Conservation (phyloP, 208 protist genomes). For the Crithidia expoeki region DNA sequence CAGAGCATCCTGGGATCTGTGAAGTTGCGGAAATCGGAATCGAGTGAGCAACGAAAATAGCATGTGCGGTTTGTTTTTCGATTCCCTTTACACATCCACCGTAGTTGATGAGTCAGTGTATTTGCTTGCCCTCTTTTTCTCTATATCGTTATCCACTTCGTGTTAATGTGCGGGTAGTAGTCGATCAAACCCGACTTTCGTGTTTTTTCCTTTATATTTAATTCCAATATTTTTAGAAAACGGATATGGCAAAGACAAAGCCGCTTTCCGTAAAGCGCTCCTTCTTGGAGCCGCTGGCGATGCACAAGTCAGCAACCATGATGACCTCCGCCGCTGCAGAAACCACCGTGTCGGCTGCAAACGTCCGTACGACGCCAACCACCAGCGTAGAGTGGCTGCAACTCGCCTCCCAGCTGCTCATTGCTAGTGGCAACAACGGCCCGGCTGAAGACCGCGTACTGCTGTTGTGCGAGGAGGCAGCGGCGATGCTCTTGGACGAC, state of each 20-base stretch:
- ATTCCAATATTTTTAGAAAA: neutral
- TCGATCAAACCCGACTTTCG: neutral
- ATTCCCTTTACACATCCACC: no score
- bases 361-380: slow-evolving; percentile 11
- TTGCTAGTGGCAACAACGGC: slow-evolving; percentile 16
- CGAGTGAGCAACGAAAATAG: no score
- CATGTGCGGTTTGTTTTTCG: no score
- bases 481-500: slow-evolving; percentile 54
- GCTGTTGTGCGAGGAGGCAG: slow-evolving; percentile 57
- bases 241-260: slow-evolving; percentile 3
- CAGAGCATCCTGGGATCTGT: no score
- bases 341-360: neutral
- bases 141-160: no score
- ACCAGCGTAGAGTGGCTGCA: slow-evolving; percentile 47
- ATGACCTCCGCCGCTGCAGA: neutral
- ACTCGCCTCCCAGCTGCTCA: slow-evolving; percentile 47
- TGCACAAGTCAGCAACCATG: slow-evolving; percentile 4
- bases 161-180: no score
- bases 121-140: no score
- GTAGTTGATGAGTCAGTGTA: no score
- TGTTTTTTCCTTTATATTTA: neutral
- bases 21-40: no score
- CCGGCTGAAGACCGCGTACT: slow-evolving; percentile 36
- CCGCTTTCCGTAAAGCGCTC: slow-evolving; percentile 27
- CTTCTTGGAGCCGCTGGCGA: slow-evolving; percentile 27